Conservation (phyloP, 2,329 filamentous ascomycete species). For the Tolypocladium ovalisporum region DNA sequence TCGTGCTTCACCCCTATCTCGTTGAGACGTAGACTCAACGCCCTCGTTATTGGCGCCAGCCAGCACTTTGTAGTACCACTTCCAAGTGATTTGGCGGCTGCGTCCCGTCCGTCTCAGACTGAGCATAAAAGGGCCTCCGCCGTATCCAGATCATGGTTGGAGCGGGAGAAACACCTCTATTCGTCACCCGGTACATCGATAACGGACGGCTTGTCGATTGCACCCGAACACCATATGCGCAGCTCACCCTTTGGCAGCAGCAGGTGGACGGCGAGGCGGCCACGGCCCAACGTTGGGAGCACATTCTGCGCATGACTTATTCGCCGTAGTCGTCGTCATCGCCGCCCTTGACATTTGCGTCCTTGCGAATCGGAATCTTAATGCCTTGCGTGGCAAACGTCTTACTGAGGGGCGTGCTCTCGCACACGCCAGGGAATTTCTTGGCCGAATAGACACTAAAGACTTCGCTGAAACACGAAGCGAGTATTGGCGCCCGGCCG, state of each 20-base stretch:
- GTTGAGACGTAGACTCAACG: neutral
- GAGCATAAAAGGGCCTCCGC: neutral
- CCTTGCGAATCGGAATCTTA: conserved; percentile 93
- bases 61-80: neutral
- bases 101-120: neutral
- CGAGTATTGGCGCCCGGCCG: conserved; percentile 69
- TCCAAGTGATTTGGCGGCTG: neutral
- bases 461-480: conserved; percentile 73
- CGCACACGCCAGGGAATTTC: conserved; percentile 95
- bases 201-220: neutral
- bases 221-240: neutral
- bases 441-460: conserved; percentile 96
- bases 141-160: too few relatives aligned
- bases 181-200: neutral
- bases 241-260: neutral
- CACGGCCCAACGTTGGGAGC: neutral
- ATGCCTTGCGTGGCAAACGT: conserved; percentile 89
- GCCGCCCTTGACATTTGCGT: conserved; percentile 46
- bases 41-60: neutral
- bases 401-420: conserved; percentile 84
- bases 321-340: conserved; percentile 39
- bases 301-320: conserved; percentile 4
- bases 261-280: neutral
- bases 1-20: neutral
- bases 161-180: neutral